A percentile compares a stretch with the other conserved stretches of the same genome.
Evolutionary conservation across 2,329 filamentous ascomycete genomes (phyloP).

Genomic region (Malbranchea cinnamomea): DNA sequence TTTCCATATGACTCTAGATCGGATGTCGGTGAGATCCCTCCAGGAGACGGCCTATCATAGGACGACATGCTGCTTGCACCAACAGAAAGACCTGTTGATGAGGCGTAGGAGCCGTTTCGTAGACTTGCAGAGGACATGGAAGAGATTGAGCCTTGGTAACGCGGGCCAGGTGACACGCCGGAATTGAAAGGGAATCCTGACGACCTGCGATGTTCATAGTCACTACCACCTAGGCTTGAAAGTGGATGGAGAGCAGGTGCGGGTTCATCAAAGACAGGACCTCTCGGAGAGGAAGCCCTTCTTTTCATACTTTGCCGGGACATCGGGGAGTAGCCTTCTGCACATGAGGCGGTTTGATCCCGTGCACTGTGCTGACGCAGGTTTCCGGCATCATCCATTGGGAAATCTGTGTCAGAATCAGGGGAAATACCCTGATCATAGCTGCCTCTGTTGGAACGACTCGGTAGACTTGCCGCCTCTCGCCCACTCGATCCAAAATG

Average conservation of each 20-base stretch:
- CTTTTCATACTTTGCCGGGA: slow-evolving; percentile 45
- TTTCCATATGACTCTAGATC: slow-evolving; percentile 41
- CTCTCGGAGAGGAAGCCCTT: slow-evolving; percentile 47
- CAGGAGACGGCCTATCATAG: slow-evolving; percentile 45
- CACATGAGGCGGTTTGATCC: slow-evolving; percentile 24
- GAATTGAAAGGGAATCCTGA: slow-evolving; percentile 39
- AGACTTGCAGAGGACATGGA: slow-evolving; percentile 49
- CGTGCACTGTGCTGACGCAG: slow-evolving; percentile 23
- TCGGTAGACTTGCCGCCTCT: slow-evolving; percentile 35
- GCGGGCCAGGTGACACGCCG: slow-evolving; percentile 38
- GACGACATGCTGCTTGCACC: slow-evolving; percentile 48
- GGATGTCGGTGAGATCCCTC: slow-evolving; percentile 42
- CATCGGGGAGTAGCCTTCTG: slow-evolving; percentile 15
- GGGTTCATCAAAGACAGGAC: slow-evolving; percentile 27
- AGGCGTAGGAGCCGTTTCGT: slow-evolving; percentile 48
- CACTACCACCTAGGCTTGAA: slow-evolving; percentile 30
- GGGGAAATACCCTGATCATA: slow-evolving; percentile 46
- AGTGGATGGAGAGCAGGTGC: slow-evolving; percentile 14
- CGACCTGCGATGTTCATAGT: slow-evolving; percentile 40
- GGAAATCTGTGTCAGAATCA: slow-evolving; percentile 29
- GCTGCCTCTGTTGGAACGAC: slow-evolving; percentile 42
- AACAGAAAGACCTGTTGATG: slow-evolving; percentile 43
- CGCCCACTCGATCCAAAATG: slow-evolving; percentile 15
- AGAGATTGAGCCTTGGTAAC: slow-evolving; percentile 48
- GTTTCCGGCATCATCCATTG: slow-evolving; percentile 22